Evolutionary conservation across 2,329 filamentous ascomycete species (phyloP).

Genomic region (Cladosporium sp.): DNA sequence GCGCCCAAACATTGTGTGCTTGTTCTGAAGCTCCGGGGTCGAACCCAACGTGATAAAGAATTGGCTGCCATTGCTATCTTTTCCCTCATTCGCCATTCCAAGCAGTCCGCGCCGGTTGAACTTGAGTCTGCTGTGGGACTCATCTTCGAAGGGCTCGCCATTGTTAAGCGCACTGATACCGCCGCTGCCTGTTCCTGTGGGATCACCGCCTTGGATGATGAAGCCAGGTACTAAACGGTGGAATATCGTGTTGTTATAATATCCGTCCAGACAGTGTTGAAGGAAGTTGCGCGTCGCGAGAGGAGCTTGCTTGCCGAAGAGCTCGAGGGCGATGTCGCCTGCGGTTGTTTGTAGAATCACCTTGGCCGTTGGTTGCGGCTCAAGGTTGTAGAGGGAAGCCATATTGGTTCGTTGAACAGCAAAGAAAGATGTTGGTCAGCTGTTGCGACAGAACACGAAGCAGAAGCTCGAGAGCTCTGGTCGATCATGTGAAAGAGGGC

Average conservation of each 20-base stretch:
- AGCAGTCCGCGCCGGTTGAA: slow-evolving; percentile 88
- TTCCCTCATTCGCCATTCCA: slow-evolving; percentile 92
- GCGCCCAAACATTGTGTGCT: slow-evolving; percentile 91
- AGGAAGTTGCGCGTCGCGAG: slow-evolving; percentile 93
- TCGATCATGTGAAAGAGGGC: slow-evolving; percentile 10
- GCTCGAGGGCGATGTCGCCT: slow-evolving; percentile 85
- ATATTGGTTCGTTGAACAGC: slow-evolving; percentile 49
- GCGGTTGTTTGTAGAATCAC: slow-evolving; percentile 86
- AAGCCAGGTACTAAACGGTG: slow-evolving; percentile 91
- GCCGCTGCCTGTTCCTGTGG: slow-evolving; percentile 86
- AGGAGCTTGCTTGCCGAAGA: slow-evolving; percentile 93
- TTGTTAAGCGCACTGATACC: slow-evolving; percentile 91
- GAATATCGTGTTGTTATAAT: slow-evolving; percentile 92
- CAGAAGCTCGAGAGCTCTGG: not conserved
- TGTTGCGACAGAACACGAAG: not conserved
- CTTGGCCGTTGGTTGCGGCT: slow-evolving; percentile 90
- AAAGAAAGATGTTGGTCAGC: not conserved
- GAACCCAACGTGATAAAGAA: slow-evolving; percentile 91
- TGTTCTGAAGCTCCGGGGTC: slow-evolving; percentile 80
- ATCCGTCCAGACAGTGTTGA: slow-evolving; percentile 90
- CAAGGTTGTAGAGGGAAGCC: slow-evolving; percentile 90
- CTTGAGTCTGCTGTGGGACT: slow-evolving; percentile 87
- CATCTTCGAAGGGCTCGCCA: slow-evolving; percentile 78
- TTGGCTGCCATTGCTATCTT: slow-evolving; percentile 86
- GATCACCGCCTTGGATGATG: slow-evolving; percentile 91